Conservation (phyloP, 2,329 filamentous ascomycete species). For the Diaporthe destruens region DNA sequence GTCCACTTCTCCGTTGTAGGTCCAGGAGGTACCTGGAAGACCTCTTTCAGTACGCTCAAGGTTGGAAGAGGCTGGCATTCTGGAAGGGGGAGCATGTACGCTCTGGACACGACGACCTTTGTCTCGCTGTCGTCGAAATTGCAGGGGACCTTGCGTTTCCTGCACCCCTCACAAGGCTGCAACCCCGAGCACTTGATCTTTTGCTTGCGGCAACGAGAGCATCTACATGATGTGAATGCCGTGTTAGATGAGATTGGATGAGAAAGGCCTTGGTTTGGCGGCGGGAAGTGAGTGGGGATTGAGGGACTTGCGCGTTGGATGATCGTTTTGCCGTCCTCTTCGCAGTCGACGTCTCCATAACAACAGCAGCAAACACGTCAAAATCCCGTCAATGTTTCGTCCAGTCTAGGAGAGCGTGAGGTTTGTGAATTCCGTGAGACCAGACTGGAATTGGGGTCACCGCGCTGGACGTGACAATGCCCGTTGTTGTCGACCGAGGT, state of each 20-base stretch:
- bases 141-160: constrained; percentile 56
- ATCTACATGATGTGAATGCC: constrained; percentile 57
- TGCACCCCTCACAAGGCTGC: constrained; percentile 58
- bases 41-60: constrained; percentile 22
- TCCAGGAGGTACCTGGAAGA: constrained; percentile 44
- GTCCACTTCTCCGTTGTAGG: constrained; percentile 41
- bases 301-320: constrained; percentile 42
- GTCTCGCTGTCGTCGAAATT: constrained; percentile 60
- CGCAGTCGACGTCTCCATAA: constrained; percentile 15
- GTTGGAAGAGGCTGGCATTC: constrained; percentile 16
- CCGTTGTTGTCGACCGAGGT: constrained; percentile 7
- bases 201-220: constrained; percentile 58
- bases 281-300: not conserved
- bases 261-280: too few relatives aligned
- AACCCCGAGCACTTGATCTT: constrained; percentile 60
- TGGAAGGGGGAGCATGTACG: constrained; percentile 49
- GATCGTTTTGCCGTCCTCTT: constrained; percentile 42
- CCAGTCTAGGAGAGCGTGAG: not conserved
- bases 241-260: constrained; percentile 48
- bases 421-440: not conserved
- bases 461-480: not conserved
- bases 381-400: not conserved
- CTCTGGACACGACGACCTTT: constrained; percentile 62
- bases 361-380: not conserved
- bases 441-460: too few relatives aligned